Evolutionary conservation across 2,329 filamentous ascomycete species (phyloP).

Genomic region (Elsinoe ampelina): DNA sequence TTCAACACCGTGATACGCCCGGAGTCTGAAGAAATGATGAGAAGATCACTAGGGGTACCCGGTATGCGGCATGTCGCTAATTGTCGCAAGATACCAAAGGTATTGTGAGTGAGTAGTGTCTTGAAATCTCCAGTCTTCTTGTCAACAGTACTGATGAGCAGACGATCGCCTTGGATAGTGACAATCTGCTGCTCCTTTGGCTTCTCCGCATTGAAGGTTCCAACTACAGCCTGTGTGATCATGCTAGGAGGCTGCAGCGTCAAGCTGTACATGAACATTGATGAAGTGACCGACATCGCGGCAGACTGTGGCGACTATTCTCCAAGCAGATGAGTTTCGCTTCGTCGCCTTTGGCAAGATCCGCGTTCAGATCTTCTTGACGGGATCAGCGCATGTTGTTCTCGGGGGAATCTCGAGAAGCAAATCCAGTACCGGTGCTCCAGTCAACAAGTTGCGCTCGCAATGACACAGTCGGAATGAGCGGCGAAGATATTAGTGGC

Average conservation of each 20-base stretch:
- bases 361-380: neutral
- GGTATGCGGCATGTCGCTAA: constrained; percentile 85
- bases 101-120: constrained; percentile 80
- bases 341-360: neutral
- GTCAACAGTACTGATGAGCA: constrained; percentile 80
- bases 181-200: constrained; percentile 91
- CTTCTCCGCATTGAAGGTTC: constrained; percentile 72
- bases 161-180: constrained; percentile 80
- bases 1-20: constrained; percentile 90
- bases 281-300: constrained; percentile 17
- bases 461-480: too few species aligned
- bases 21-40: constrained; percentile 91
- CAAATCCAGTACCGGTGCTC: too few species aligned
- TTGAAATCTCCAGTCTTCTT: constrained; percentile 59
- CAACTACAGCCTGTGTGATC: constrained; percentile 81
- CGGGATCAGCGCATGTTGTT: neutral
- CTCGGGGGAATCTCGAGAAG: too few species aligned
- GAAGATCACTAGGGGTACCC: constrained; percentile 94
- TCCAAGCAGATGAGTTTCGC: neutral
- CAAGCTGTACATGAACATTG: constrained; percentile 59
- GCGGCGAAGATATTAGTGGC: neutral
- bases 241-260: constrained; percentile 89
- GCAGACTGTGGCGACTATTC: neutral
- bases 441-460: too few species aligned
- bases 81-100: constrained; percentile 89